Base-by-base conservation (phyloP, 2,329 filamentous ascomycete genomes). In the Penicillium frequentans region DNA sequence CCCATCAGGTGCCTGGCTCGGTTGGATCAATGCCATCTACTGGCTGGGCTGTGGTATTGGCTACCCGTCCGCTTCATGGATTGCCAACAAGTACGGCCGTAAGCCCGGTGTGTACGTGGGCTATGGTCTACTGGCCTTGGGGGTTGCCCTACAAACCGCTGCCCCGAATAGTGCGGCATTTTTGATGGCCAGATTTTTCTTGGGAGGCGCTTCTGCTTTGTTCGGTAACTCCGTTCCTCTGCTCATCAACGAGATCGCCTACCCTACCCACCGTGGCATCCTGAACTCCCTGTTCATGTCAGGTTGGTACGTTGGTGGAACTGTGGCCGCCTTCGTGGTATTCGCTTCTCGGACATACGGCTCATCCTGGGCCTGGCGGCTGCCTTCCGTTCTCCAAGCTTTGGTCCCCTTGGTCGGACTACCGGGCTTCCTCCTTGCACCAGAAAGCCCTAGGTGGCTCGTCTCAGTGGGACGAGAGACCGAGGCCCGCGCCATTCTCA, bases 201-300 rank as follows among this genome's bases (percentile, higher is more conserved):
- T 79, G 6, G 77, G 77, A 2, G 60, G 70, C 23, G 70, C 70
- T 0, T 68, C 69, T 9, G 74, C 67, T 6, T 69, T 71, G 52
- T 70, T 73, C 23, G 66, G 65, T 10, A 71, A 68, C 2, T 63
- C 68, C 0, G 70, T 70, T 2, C 74, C 75, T 2, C 59, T 77
- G 1, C 63, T 81, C 60, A 78, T 81, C 61, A 78, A 73, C 24
- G 79, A 81, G 58, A 70, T 81, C 24, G 75, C 77, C 7, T 76
- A 81, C 44, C 76, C 76, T 1, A 68, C 67, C 0, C 74, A 79
- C 44, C 71, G 77, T 14, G 68, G 68, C 21, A 66, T 73, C 2
- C 55, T 69, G 6, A 76, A 64, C 37, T 67, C 70, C 0, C 52
- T 75, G 0, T 78, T 71, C 60, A 75, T 71, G 61, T 70, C 65